Evolutionary conservation across 139 green algal genomes (phyloP), one percentile per base, ranked within the genome.

Genomic region (Ettlia oleoabundans): DNA sequence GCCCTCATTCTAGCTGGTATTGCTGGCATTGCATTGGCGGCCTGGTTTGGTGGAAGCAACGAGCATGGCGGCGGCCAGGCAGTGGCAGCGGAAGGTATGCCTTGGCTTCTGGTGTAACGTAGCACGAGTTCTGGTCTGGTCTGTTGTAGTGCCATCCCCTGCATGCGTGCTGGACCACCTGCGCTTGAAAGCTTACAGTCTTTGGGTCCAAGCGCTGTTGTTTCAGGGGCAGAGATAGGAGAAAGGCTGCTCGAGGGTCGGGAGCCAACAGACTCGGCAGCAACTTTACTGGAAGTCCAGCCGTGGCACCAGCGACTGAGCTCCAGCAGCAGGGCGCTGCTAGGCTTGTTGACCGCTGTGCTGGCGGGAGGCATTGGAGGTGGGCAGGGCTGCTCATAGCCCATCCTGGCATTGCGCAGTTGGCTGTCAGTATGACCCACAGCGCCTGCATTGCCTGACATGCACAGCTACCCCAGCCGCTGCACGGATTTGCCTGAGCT

Each of bases 1-100:
- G 55, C 72, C 9, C 58, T 87, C 24, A 76, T 87, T n/a, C 28
- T 87, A 1, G 70, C 28, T 1, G 83, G 83, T 42, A 73, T 84
- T 8, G 51, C 52, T 0, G 82, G 82, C 55, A 83, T 86, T 15
- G 74, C 58, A 2, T 32, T 61, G 2, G 69, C 58, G 3, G 75
- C 75, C 3, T n/a, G 19, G 1, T n/a, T n/a, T 4, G 37, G 58
- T 26, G 33, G 68, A 40, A 37, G 24, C 68, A 13, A 61, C 2
- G 30, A 24, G 41, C 26, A 26, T 28, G 26, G 38, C 7, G 24
- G 21, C 7, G 40, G 2, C 22, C 40, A 40, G 9, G 41, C 41
- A 40, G 26, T 38, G 28, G 41, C 38, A 22, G 42, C 6, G 1
- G 68, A 76, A 32, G 55, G 13, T 58, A 15, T 15, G 47, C 13